These are phyloP conservation scores for Pseudocercospora fijiensis DNA, from an alignment of 2,329 filamentous ascomycete species.

Conservation along the genomic window DNA sequence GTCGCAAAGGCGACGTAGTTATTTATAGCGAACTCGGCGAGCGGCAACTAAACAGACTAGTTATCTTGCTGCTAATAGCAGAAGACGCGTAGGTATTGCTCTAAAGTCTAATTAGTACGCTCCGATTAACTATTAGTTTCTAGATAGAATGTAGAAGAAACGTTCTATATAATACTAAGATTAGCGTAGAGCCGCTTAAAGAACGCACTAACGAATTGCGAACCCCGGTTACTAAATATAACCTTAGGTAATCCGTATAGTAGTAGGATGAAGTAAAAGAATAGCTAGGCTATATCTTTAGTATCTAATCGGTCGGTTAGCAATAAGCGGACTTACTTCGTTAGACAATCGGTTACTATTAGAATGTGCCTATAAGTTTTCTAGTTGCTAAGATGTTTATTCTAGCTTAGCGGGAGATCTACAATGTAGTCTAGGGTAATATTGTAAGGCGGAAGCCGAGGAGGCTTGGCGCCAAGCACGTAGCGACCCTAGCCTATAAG, in stretches of 20 bases:
- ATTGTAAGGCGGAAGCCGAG: too few relatives aligned
- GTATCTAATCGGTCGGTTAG: neutral
- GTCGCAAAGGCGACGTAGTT: neutral
- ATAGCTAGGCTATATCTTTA: neutral
- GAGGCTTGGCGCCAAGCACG: too few relatives aligned
- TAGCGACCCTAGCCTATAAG: too few relatives aligned
- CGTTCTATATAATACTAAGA: neutral
- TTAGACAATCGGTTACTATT: neutral
- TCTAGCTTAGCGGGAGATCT: neutral
- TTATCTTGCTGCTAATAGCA: conserved; percentile 1
- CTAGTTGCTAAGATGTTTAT: neutral
- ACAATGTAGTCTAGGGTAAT: neutral
- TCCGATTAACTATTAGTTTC: neutral
- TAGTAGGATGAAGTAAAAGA: neutral
- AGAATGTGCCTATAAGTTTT: neutral
- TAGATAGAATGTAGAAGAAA: neutral
- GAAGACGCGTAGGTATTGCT: neutral
- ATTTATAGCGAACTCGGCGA: too few relatives aligned
- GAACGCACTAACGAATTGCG: neutral
- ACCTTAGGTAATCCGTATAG: neutral
- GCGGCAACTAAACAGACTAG: neutral
- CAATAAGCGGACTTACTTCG: neutral
- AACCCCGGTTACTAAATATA: neutral
- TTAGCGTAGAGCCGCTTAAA: neutral
- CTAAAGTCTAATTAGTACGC: neutral